Base-by-base conservation (phyloP, 345 rosid genomes). In the Streptanthus diversifolius region DNA sequence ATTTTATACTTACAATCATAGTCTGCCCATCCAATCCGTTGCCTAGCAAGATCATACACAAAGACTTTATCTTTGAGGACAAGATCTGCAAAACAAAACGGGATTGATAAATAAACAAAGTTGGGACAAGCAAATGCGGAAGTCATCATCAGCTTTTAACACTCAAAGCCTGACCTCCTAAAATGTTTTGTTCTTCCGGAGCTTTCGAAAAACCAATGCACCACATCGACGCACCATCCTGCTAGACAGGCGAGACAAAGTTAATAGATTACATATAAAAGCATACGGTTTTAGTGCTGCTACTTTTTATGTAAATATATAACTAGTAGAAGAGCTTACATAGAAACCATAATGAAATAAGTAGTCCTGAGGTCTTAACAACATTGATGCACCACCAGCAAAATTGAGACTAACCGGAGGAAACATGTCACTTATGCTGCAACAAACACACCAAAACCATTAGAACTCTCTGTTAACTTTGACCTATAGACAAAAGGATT, bases 61-160 rank as follows among this genome's bases (percentile, higher is more conserved):
- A 95, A 72, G 61, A 95, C 88, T 81, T 95, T 95, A 82, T 95
- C 97, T 77, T 88, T 92, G 6, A 95, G 87, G 52, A 88, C 88
- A 68, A 95, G 90, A 83, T 95, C 99, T 95, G 90, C 87, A 81
- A 65, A 70, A 72, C 14, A 53, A 40, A 51, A 35, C 57, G 62
- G 11, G 41, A 27, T 1, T 24, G 51, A 37, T 40, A 43, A 18
- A 30, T 49, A 52, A 36, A 33, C 43, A 32, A 41, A 8, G 25
- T 9, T 19, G 36, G 18, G 41, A 45, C 59, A 33, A 55, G 49
- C 15, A 13, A 27, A 45, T 29, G 2, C 15, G 1, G 32, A 10
- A 18, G 1, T 30, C 64, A 49, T 49, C 8, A 32, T 7, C 14
- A 25, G 1, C 19, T 40, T 59, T 10, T 19, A 5, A 64, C 49